Evolutionary conservation across 1,139 yeast genomes (phyloP).

Genomic region (Sugiyamaella paludigena): DNA sequence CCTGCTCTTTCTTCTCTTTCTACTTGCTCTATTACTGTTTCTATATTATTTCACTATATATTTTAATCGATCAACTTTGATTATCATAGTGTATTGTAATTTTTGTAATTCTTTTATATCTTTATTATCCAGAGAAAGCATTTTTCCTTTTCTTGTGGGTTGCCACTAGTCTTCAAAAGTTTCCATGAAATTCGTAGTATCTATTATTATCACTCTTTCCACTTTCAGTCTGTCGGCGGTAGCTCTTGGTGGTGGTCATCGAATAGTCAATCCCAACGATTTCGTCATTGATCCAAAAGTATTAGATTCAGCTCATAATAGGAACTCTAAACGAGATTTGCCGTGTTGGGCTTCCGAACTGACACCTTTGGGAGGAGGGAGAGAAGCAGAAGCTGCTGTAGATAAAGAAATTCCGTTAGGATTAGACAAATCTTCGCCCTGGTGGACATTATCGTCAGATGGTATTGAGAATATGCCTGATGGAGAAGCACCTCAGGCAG

Average conservation of each 20-base stretch:
- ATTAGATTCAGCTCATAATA: slow-evolving; percentile 2
- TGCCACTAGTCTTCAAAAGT: background rate
- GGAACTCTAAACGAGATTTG: too few relatives aligned
- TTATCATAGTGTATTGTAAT: too few relatives aligned
- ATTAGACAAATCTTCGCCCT: background rate
- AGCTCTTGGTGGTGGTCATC: slow-evolving; percentile 11
- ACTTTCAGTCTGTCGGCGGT: slow-evolving; percentile 4
- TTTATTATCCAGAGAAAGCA: too few relatives aligned
- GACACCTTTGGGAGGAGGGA: background rate
- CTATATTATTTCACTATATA: too few relatives aligned
- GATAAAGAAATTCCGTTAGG: background rate
- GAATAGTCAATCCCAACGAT: slow-evolving; percentile 6
- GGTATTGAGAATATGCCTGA: slow-evolving; percentile 15
- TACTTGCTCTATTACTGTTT: too few relatives aligned
- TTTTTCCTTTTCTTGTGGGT: too few relatives aligned
- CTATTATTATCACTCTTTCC: background rate
- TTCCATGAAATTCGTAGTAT: slow-evolving; percentile 7
- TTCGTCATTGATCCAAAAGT: slow-evolving; percentile 8
- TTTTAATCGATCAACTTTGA: too few relatives aligned
- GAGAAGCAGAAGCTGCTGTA: background rate
- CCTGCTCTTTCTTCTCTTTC: too few relatives aligned
- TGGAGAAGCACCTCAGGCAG: slow-evolving; percentile 35
- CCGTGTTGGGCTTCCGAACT: too few relatives aligned
- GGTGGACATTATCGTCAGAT: background rate
- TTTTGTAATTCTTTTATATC: too few relatives aligned